A percentile compares a stretch with the other conserved stretches of the same genome.
Conservation (phyloP, 331 rosid species). For the Dryas integrifolia region DNA sequence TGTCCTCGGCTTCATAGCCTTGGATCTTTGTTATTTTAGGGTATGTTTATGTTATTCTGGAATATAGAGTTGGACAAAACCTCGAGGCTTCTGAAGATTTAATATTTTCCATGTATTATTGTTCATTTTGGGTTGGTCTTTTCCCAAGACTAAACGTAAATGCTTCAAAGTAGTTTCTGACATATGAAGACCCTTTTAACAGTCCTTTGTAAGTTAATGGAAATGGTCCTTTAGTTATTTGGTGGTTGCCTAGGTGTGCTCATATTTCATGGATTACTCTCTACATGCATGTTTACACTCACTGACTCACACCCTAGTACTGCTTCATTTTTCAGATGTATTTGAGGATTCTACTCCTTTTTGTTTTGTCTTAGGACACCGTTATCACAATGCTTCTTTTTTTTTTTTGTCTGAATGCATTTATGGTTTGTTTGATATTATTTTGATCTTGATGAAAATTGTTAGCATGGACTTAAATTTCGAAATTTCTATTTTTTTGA, state of each 20-base stretch:
- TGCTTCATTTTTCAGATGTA: background rate
- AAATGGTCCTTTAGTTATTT: too few species aligned
- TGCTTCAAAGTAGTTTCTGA: conserved; percentile 9
- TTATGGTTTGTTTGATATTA: too few species aligned
- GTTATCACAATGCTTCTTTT: too few species aligned
- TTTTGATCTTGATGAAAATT: too few species aligned
- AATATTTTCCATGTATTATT: conserved; percentile 15
- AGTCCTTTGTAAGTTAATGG: conserved; percentile 6
- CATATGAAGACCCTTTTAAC: conserved; percentile 16
- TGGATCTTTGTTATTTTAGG: conserved; percentile 31
- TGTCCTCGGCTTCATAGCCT: conserved; percentile 24
- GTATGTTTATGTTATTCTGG: conserved; percentile 18
- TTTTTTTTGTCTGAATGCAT: too few species aligned
- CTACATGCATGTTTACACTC: too few species aligned
- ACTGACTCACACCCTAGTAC: too few species aligned
- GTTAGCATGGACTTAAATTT: too few species aligned
- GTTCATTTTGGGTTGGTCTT: conserved; percentile 20
- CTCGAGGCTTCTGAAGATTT: conserved; percentile 28
- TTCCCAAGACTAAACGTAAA: conserved; percentile 4
- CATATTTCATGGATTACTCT: background rate
- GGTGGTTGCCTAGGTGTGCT: background rate
- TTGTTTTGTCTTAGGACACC: too few species aligned
- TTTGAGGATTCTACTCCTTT: background rate
- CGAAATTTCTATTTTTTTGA: too few species aligned
- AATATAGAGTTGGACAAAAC: conserved; percentile 28